A percentile compares a stretch with the other conserved stretches of the same genome.
phyloP scores from a whole-genome alignment of 768 basidiomycete genomes.

The Cystoderma amianthinum region DNA sequence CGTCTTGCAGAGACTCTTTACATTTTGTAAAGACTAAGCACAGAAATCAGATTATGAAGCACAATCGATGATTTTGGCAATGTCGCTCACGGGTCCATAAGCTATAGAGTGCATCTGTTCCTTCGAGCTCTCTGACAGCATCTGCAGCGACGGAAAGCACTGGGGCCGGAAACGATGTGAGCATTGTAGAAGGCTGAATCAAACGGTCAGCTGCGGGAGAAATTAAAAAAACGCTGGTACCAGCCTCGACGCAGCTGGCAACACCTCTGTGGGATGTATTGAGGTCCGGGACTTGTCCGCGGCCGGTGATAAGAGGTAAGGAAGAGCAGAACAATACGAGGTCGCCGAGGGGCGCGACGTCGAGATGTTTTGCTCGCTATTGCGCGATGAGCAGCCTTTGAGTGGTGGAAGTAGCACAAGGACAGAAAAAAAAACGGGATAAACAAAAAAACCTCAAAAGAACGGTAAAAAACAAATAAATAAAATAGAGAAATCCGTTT shows the following conservation, averaged over 20 bases:
- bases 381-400: neutral
- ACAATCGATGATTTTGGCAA: conserved; percentile 2
- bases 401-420: neutral
- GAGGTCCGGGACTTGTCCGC: neutral
- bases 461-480: neutral
- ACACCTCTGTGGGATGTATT: too few species aligned
- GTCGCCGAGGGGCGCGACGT: neutral
- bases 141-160: conserved; percentile 63
- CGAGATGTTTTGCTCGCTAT: neutral
- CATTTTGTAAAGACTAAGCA: conserved; percentile 76
- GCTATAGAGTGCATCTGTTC: conserved; percentile 55
- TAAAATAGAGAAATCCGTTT: neutral
- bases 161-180: conserved; percentile 48
- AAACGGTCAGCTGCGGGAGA: neutral
- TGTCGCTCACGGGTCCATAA: conserved; percentile 60
- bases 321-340: neutral
- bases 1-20: conserved; percentile 72
- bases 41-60: neutral
- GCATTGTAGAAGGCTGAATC: conserved; percentile 25
- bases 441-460: neutral
- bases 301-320: neutral
- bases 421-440: neutral
- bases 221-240: neutral
- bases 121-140: conserved; percentile 61
- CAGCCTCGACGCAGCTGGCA: too few species aligned